Conservation (phyloP, 2,329 filamentous ascomycete species). For the Fulvia fulva region DNA sequence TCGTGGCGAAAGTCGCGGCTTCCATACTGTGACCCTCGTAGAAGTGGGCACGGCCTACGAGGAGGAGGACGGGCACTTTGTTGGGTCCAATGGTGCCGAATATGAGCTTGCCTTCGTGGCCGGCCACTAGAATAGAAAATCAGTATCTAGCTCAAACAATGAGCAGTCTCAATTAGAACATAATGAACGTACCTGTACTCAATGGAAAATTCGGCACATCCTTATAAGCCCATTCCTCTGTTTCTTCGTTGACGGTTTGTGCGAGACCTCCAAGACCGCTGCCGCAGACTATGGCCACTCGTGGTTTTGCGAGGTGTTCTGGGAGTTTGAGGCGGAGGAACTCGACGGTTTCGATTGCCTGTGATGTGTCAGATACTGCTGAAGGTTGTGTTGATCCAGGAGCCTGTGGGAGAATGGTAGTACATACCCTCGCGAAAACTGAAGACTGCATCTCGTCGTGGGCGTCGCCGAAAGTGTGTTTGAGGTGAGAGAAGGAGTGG, state of each 20-base stretch:
- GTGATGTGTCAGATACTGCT: background rate
- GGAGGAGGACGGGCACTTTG: conserved; percentile 56
- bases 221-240: conserved; percentile 53
- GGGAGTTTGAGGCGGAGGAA: conserved; percentile 52
- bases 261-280: conserved; percentile 61
- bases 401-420: conserved; percentile 13
- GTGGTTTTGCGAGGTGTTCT: conserved; percentile 46
- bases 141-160: too few relatives aligned
- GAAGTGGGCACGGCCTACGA: conserved; percentile 63
- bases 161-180: too few relatives aligned
- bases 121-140: conserved; percentile 48
- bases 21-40: conserved; percentile 65
- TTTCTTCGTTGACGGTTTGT: conserved; percentile 49
- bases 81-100: conserved; percentile 55
- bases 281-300: conserved; percentile 62
- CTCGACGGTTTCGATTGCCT: conserved; percentile 47
- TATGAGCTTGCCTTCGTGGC: conserved; percentile 63
- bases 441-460: conserved; percentile 32
- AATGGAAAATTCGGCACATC: conserved; percentile 59
- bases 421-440: conserved; percentile 32
- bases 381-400: background rate
- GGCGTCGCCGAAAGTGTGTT: conserved; percentile 28
- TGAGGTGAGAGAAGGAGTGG: conserved; percentile 31
- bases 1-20: conserved; percentile 59
- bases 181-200: conserved; percentile 51